Base-by-base conservation (phyloP, 176 grass and related monocot species). In the Oryza brachyantha region DNA sequence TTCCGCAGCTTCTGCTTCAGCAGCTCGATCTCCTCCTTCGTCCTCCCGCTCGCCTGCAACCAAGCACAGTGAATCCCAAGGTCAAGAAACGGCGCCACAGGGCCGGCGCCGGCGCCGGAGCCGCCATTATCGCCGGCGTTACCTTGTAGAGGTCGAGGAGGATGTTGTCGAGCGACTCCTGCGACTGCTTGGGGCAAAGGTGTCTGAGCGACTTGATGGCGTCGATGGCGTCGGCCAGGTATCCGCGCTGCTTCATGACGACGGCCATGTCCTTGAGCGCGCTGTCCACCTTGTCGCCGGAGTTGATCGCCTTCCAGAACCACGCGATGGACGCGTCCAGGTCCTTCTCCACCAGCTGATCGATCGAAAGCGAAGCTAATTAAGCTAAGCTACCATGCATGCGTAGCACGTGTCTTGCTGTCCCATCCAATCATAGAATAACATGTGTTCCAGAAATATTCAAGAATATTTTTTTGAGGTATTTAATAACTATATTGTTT, bases 261-360 rank as follows among this genome's bases (percentile, higher is more conserved):
- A 93, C 88, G 5, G 84, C 91, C 93, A 97, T 97, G 86, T 97
- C 93, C 80, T 97, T 97, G 36, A 97, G 80, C 41, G 93, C 93
- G 65, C 93, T 97, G 43, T 93, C 86, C 41, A 93, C 29, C 82
- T 90, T 80, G 72, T 97, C 93, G 27, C 88, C 74, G 10, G 28
- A 60, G 46, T 89, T 73, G 62, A 97, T 88, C 24, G 93, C 93
- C 87, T 83, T 91, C 93, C 93, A 93, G 35, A 97, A 97, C 93
- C 93, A 97, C 58, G 61, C 69, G 75, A 97, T 93, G 9, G 90
- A 90, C 31, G 74, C 83, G 54, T 93, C 90, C 36, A 93, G 34
- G 68, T 97, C 93, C 81, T 93, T 97, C 52, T 93, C 91, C 74
- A 97, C 93, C 61, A 96, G 61, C 93, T 96, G 48, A 5, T 43